Percentiles rank a stretch among this genome's conserved stretches.
Conservation (phyloP, 1,139 yeast species). For the Suhomyces taliae region DNA sequence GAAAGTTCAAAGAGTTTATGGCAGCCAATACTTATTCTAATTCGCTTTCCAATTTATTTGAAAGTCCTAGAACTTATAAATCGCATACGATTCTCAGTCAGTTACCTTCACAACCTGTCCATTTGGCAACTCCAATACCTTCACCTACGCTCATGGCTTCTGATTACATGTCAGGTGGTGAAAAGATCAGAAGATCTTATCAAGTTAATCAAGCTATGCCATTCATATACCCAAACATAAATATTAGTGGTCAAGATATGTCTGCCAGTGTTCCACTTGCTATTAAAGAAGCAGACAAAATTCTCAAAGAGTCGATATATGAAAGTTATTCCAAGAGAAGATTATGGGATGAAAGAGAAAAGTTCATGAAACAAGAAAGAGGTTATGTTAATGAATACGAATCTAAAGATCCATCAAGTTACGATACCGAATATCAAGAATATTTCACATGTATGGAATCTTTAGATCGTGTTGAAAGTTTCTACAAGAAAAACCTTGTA, state of each 20-base stretch:
- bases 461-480: slow-evolving; percentile 57
- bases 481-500: slow-evolving; percentile 55
- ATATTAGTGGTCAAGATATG: slow-evolving; percentile 18
- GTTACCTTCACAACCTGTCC: slow-evolving; percentile 64
- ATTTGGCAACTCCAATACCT: slow-evolving; percentile 87
- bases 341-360: slow-evolving; percentile 67
- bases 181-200: slow-evolving; percentile 67
- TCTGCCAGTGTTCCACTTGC: slow-evolving; percentile 58
- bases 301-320: slow-evolving; percentile 61
- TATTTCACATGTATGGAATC: slow-evolving; percentile 19
- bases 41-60: slow-evolving; percentile 57
- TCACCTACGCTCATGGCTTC: slow-evolving; percentile 76
- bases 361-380: slow-evolving; percentile 74
- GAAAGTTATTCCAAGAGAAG: slow-evolving; percentile 68
- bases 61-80: slow-evolving; percentile 57
- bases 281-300: slow-evolving; percentile 67
- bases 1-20: slow-evolving; percentile 37
- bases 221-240: slow-evolving; percentile 60
- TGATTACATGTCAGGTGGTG: slow-evolving; percentile 56
- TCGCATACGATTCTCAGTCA: slow-evolving; percentile 55
- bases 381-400: slow-evolving; percentile 50
- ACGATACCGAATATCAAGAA: neutral
- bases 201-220: slow-evolving; percentile 83
- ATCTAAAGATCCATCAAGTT: neutral
- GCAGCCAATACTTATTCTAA: slow-evolving; percentile 45